These are phyloP conservation scores for Nicotiana undulata DNA, from an alignment of 257 asterid genomes.

Conservation along the genomic window DNA sequence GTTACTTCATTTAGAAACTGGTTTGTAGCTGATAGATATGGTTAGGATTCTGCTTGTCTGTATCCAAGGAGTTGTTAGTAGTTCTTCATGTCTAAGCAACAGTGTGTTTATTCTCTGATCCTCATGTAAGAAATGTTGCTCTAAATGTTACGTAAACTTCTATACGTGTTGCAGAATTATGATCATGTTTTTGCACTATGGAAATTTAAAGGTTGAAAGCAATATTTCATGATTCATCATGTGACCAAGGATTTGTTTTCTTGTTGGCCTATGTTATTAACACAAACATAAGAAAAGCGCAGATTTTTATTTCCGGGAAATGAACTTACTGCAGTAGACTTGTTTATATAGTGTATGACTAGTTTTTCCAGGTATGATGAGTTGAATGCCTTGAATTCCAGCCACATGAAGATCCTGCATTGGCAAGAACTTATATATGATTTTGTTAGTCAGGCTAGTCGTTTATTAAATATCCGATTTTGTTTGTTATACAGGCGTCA, in stretches of 20 bases:
- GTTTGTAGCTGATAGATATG: not conserved
- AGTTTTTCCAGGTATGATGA: too few species aligned
- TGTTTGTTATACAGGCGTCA: conserved; percentile 47
- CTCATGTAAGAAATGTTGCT: not conserved
- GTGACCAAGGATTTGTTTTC: too few species aligned
- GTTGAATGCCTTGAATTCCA: too few species aligned
- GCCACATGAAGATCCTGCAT: too few species aligned
- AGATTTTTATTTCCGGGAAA: not conserved
- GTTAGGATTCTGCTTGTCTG: not conserved
- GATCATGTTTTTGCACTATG: not conserved
- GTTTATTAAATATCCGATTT: not conserved
- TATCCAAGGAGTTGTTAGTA: not conserved
- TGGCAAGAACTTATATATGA: not conserved
- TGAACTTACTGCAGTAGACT: not conserved
- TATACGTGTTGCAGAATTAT: not conserved
- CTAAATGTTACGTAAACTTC: not conserved
- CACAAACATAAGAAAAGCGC: too few species aligned
- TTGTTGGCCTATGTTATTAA: not conserved
- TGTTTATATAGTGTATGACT: conserved; percentile 2
- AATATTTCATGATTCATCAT: not conserved
- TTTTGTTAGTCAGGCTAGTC: not conserved
- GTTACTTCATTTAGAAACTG: not conserved
- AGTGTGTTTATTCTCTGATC: not conserved
- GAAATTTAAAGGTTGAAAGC: not conserved
- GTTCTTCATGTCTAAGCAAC: not conserved